Evolutionary conservation across 805 yeast genomes (phyloP), one percentile per base, ranked within the genome.

Genomic region (Kodamaea neixiangensis): DNA sequence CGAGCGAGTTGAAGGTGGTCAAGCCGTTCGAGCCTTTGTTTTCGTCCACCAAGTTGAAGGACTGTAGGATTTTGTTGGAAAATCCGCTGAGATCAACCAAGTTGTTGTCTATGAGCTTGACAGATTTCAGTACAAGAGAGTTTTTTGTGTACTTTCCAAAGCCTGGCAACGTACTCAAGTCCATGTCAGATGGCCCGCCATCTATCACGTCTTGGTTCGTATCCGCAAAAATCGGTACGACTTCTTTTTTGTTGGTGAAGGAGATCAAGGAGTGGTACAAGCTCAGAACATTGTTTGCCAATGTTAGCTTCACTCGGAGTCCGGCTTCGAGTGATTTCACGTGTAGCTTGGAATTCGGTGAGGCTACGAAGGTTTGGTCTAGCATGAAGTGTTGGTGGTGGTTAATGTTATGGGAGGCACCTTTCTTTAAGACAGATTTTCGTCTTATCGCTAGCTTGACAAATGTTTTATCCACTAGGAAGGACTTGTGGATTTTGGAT

Each of bases 251-350:
- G 35, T 63, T 58, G 7, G 69, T 62, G 51, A 65, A 65, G 5
- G 77, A 73, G 19, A 68, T 66, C 38, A 80, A 59, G 20, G 73
- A 69, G 33, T 76, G 71, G 60, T 79, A 79, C 17, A 80, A 62
- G 2, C 72, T 63, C 3, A 74, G 64, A 40, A 80, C 56, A 25
- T 77, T 71, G 6, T 80, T 76, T 3, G 76, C 76, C 46, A 76
- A 53, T 0, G 83, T 72, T n/a, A 80, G 60, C 44, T 80, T 71
- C 2, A 80, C 75, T 50, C 75, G 71, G 3, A 82, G 71, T 15
- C 80, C 81, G 2, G 82, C 80, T 34, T 81, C 80, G 17, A 80
- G 61, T 10, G 81, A 80, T 52, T 70, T 73, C 10, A 70, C 58
- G 50, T 73, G 76, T 18, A 71, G 61, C 49, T 72, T 73, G 0